Conservation (phyloP, 192 early-diverging fungal genomes). For the Coemansia sp. region DNA sequence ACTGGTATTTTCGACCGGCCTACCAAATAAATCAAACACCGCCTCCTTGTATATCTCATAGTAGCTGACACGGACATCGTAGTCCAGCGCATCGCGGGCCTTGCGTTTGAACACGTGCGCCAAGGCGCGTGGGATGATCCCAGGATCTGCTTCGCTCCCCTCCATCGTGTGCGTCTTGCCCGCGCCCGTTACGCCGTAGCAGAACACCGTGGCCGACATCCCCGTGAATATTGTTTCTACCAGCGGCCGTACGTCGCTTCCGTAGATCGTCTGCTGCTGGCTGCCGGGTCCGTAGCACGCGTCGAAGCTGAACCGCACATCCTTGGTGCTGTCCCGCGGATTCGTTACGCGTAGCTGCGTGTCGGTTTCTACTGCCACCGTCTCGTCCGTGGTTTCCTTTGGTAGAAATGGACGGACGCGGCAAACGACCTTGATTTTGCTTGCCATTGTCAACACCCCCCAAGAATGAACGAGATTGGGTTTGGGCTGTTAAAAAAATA, state of each 20-base stretch:
- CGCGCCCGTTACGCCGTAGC: constrained; percentile 69
- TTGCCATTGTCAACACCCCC: constrained; percentile 17
- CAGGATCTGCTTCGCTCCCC: constrained; percentile 56
- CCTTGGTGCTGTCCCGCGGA: constrained; percentile 56
- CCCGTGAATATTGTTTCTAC: constrained; percentile 60
- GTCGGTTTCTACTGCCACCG: constrained; percentile 42
- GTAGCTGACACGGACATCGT: constrained; percentile 58
- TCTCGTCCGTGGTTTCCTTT: constrained; percentile 54
- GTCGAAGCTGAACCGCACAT: constrained; percentile 56
- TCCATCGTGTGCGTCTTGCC: constrained; percentile 71
- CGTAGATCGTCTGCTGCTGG: constrained; percentile 55
- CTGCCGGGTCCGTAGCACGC: constrained; percentile 54
- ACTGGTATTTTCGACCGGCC: constrained; percentile 25
- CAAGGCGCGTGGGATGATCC: constrained; percentile 63
- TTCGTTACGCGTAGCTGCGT: constrained; percentile 57
- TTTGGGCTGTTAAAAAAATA: neutral
- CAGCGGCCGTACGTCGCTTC: constrained; percentile 58
- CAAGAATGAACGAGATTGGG: neutral
- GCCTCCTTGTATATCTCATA: constrained; percentile 73
- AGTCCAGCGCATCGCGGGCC: constrained; percentile 40
- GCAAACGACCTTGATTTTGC: constrained; percentile 63
- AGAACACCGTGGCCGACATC: constrained; percentile 66
- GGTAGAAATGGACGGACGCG: constrained; percentile 64
- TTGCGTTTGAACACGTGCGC: constrained; percentile 58
- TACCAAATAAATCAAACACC: constrained; percentile 58